Conservation (phyloP, 1,284 basidiomycete genomes). For the Irpex lacteus region DNA sequence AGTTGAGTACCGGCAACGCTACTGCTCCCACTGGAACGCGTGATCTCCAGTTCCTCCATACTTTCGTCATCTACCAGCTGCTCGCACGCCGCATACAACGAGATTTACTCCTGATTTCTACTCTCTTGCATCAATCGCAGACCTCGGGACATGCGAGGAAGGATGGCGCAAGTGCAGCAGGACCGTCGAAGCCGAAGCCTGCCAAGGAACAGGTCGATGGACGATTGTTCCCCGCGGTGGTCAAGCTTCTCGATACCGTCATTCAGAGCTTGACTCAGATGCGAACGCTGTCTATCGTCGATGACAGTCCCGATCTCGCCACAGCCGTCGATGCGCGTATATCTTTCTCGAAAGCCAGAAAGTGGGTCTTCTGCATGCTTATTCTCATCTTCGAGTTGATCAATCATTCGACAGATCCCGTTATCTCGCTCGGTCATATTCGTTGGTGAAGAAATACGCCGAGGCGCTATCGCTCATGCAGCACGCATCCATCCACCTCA, state of each 20-base stretch:
- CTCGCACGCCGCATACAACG: constrained; percentile 84
- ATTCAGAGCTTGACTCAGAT: constrained; percentile 83
- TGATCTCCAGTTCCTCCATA: constrained; percentile 81
- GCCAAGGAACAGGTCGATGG: constrained; percentile 52
- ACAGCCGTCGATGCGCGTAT: constrained; percentile 74
- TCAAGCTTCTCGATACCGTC: constrained; percentile 85
- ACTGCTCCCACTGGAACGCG: constrained; percentile 46
- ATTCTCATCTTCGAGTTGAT: neutral
- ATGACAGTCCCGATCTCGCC: constrained; percentile 82
- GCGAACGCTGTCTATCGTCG: constrained; percentile 79
- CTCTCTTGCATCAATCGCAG: constrained; percentile 48
- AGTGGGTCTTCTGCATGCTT: constrained; percentile 39
- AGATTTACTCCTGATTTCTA: constrained; percentile 79
- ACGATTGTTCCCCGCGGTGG: constrained; percentile 76
- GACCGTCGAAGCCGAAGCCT: constrained; percentile 34
- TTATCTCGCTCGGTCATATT: constrained; percentile 72
- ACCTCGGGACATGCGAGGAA: constrained; percentile 27
- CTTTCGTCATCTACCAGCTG: constrained; percentile 84
- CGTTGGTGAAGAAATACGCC: constrained; percentile 64
- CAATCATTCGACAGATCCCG: constrained; percentile 47
- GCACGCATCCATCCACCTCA: constrained; percentile 66
- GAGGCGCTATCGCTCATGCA: constrained; percentile 70
- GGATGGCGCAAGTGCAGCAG: constrained; percentile 18
- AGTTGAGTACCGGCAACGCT: constrained; percentile 41
- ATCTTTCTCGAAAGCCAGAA: constrained; percentile 70